Percentiles rank a stretch among this genome's conserved stretches.
Evolutionary conservation across 2,329 filamentous ascomycete genomes (phyloP).

Genomic region (Chaetomium globosum): DNA sequence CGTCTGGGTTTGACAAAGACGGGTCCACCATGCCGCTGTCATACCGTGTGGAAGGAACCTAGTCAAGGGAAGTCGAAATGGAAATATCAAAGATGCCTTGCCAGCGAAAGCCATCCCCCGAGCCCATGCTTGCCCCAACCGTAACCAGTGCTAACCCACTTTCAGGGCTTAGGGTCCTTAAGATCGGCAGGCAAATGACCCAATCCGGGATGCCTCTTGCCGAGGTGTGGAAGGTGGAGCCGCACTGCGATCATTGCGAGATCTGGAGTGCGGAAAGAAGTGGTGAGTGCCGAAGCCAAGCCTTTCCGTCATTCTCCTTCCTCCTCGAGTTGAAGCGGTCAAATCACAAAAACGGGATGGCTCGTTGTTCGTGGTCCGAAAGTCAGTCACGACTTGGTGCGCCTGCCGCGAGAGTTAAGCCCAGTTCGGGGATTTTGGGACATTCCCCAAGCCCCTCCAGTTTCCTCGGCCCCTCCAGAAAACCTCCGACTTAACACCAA

Average conservation of each 20-base stretch:
- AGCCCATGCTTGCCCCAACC: neutral
- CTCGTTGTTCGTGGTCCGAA: too few species aligned
- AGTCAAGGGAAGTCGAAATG: neutral
- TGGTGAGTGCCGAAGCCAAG: conserved; percentile 1
- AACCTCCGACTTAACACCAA: neutral
- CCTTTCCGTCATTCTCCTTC: neutral
- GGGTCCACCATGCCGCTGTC: neutral
- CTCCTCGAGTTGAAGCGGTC: neutral
- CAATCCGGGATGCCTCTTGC: neutral
- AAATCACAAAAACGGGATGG: neutral
- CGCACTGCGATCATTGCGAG: neutral
- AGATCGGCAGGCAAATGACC: neutral
- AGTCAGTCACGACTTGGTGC: too few species aligned
- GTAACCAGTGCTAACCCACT: neutral
- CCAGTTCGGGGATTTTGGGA: too few species aligned
- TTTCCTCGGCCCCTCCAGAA: neutral
- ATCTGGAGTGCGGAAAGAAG: conserved; percentile 1
- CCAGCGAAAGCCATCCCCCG: too few species aligned
- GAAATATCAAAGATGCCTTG: neutral
- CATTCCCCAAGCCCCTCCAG: too few species aligned
- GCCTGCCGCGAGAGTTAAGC: too few species aligned
- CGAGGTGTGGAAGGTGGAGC: neutral
- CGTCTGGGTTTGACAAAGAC: neutral
- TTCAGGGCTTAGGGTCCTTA: conserved; percentile 6
- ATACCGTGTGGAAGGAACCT: neutral